Conservation (phyloP, 1,139 yeast species). For the Chernovozyma sophiae-reginae region DNA sequence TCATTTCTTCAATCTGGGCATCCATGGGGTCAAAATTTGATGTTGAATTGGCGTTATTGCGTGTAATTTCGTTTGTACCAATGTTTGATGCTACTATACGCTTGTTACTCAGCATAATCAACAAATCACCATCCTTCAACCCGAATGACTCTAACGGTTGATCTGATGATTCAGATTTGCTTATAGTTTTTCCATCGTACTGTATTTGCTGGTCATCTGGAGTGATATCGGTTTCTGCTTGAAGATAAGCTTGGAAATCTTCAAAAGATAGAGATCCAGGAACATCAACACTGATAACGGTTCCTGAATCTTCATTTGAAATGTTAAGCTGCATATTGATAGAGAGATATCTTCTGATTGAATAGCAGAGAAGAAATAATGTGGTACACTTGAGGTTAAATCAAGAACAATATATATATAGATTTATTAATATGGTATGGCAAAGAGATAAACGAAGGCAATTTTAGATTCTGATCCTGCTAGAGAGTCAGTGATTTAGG, state of each 20-base stretch:
- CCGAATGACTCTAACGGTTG: constrained; percentile 44
- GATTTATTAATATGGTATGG: too few species aligned
- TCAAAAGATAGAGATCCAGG: constrained; percentile 59
- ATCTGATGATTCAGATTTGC: constrained; percentile 12
- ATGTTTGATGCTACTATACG: constrained; percentile 4
- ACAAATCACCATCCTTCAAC: constrained; percentile 54
- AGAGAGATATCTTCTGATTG: too few species aligned
- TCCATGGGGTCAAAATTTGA: constrained; percentile 16
- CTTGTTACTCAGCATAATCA: constrained; percentile 28
- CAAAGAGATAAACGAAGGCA: too few species aligned
- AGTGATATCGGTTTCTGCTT: constrained; percentile 63
- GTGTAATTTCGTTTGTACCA: constrained; percentile 2
- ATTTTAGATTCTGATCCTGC: too few species aligned
- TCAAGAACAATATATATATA: too few species aligned
- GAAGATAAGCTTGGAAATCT: constrained; percentile 75
- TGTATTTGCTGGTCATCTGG: constrained; percentile 44
- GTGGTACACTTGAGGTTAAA: too few species aligned
- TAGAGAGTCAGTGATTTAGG: too few species aligned
- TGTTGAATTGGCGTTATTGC: not conserved
- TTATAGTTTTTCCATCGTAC: constrained; percentile 43
- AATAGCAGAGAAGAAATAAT: too few species aligned
- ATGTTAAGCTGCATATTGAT: constrained; percentile 34
- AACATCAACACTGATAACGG: constrained; percentile 47
- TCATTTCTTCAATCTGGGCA: constrained; percentile 44
- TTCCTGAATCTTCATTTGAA: constrained; percentile 27